Conservation (phyloP, 208 protist species). For the Crithidia fasciculata region DNA sequence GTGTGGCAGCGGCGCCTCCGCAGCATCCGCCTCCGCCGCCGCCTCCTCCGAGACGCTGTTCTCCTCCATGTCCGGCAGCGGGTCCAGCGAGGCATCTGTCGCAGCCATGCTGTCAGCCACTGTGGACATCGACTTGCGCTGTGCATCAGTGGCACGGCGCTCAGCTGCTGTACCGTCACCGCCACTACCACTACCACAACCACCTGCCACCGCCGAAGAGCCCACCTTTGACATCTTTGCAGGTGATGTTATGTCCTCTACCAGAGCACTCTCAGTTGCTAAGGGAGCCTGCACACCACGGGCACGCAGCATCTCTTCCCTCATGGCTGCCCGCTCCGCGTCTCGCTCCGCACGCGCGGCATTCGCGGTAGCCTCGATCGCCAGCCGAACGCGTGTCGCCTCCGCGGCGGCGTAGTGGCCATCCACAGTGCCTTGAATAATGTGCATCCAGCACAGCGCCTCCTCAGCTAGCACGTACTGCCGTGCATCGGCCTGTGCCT, state of each 20-base stretch:
- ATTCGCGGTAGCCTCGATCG: constrained; percentile 12
- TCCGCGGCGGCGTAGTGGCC: constrained; percentile 40
- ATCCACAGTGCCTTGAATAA: constrained; percentile 39
- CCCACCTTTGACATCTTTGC: too few relatives aligned
- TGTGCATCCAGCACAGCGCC: constrained; percentile 41
- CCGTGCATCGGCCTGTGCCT: constrained; percentile 33
- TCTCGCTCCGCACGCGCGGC: constrained; percentile 15
- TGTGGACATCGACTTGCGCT: constrained; percentile 19
- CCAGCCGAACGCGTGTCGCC: constrained; percentile 14
- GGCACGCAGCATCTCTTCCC: constrained; percentile 19
- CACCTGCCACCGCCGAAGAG: too few relatives aligned
- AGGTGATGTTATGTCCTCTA: too few relatives aligned
- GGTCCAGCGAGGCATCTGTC: background rate
- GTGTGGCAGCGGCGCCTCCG: constrained; percentile 5
- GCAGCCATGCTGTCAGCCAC: constrained; percentile 2
- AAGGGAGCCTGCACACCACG: background rate
- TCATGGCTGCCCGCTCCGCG: constrained; percentile 14
- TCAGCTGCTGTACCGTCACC: too few relatives aligned
- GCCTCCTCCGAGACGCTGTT: background rate
- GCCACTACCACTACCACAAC: too few relatives aligned
- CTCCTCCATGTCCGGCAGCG: background rate
- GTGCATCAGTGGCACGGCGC: too few relatives aligned
- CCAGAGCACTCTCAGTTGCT: background rate
- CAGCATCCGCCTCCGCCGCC: background rate
- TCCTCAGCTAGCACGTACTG: constrained; percentile 52